phyloP scores from a whole-genome alignment of 2,329 filamentous ascomycete genomes.

The Pseudogymnoascus sp. region DNA sequence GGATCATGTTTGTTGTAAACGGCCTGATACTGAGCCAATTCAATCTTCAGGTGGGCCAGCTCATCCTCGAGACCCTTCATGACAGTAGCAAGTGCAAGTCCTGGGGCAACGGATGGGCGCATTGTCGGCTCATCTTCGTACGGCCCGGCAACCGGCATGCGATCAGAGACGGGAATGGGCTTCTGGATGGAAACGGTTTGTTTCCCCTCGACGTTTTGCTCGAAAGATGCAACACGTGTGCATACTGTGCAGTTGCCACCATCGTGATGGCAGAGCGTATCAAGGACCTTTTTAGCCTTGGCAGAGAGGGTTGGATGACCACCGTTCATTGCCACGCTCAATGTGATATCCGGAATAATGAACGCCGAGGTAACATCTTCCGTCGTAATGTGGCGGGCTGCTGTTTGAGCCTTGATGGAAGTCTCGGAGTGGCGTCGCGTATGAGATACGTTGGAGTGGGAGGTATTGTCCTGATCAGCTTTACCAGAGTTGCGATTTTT shows the following conservation, averaged over 20 bases:
- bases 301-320: constrained; percentile 41
- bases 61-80: constrained; percentile 78
- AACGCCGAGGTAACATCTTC: constrained; percentile 53
- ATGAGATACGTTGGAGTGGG: constrained; percentile 13
- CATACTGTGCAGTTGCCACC: constrained; percentile 51
- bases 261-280: constrained; percentile 46
- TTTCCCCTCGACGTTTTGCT: constrained; percentile 34
- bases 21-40: constrained; percentile 53
- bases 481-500: not conserved
- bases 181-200: constrained; percentile 52
- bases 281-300: constrained; percentile 45
- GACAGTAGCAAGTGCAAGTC: constrained; percentile 58
- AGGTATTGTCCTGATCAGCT: not conserved
- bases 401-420: constrained; percentile 28
- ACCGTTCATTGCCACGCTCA: constrained; percentile 33
- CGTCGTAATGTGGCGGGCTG: constrained; percentile 27
- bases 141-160: constrained; percentile 34
- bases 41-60: constrained; percentile 64
- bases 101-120: constrained; percentile 41
- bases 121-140: constrained; percentile 48
- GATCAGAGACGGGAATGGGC: constrained; percentile 59
- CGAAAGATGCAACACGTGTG: constrained; percentile 41
- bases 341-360: constrained; percentile 50
- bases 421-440: constrained; percentile 20
- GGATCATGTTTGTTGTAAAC: constrained; percentile 61